Base-by-base conservation (phyloP, 2,329 filamentous ascomycete species). In the Talaromyces sp. region DNA sequence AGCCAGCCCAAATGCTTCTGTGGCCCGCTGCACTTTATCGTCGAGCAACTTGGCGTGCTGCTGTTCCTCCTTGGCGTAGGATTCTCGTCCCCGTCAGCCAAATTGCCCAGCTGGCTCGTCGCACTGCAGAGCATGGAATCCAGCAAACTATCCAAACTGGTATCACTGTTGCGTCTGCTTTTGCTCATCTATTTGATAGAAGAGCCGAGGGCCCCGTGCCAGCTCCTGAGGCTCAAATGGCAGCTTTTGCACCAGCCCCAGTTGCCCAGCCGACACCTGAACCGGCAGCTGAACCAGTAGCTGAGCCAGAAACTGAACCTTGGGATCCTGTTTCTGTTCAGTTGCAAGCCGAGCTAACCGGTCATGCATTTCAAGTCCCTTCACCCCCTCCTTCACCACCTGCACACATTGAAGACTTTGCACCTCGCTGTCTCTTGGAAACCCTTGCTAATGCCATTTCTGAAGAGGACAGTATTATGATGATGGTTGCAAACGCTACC, bases 301-400 rank as follows among this genome's bases (percentile, higher is more conserved):
- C 50, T 43, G 55, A 61, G 43, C 54, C 57, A 52, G 32, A 29
- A 19, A 31, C 55, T 43, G 59, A 61, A 51, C 19, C 26, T 57
- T 14, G 29, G 43, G 32, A 38, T 41, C 19, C 35, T 19, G 27
- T 49, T 10, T 53, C 59, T 52, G 17, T 56, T 32, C 59, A 61
- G 27, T 38, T 61, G 41, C 59, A 61, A 55, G 55, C 59, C 32
- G 59, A 61, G 21, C 43, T 61, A 24, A 14, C 38, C 55, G 11
- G 29, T 21, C 29, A 61, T n/a, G n/a, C 41, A 29, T 41, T 51
- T 35, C 58, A 41, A 27, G 9, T 55, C 26, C 19, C 52, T 24
- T 17, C 5, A n/a, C 24, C 26, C 17, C 46, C 50, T 21, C 24
- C 50, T 4, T 41, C 41, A 26, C 26, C 26, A 14, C n/a, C 31